phyloP scores from a whole-genome alignment of 2,329 filamentous ascomycete genomes.

The Gliomastix tumulicola region DNA sequence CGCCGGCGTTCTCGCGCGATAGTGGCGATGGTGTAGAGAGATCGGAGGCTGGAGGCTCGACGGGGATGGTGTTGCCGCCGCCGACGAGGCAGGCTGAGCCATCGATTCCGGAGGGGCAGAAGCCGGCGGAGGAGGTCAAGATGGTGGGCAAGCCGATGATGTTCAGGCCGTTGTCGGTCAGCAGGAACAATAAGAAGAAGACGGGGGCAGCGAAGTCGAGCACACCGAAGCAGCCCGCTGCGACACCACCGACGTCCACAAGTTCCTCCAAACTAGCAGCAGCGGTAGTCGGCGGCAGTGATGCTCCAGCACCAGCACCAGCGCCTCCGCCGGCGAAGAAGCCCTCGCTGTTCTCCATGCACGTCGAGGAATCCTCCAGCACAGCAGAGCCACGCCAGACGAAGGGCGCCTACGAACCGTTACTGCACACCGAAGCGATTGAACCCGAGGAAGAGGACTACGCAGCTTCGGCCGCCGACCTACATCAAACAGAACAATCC shows the following conservation, averaged over 20 bases:
- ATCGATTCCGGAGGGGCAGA: constrained; percentile 48
- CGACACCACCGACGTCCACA: constrained; percentile 8
- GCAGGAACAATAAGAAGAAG: constrained; percentile 66
- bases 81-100: constrained; percentile 33
- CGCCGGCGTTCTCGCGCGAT: constrained; percentile 72
- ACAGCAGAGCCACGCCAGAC: constrained; percentile 12
- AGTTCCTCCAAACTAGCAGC: neutral
- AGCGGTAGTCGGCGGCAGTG: too few relatives aligned
- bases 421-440: constrained; percentile 31
- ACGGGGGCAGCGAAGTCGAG: too few relatives aligned
- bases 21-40: constrained; percentile 14
- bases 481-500: neutral
- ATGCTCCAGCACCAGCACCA: constrained; percentile 12
- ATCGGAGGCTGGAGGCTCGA: constrained; percentile 7
- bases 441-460: constrained; percentile 13
- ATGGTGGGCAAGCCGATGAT: constrained; percentile 72
- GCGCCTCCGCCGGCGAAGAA: constrained; percentile 47
- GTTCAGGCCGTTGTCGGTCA: constrained; percentile 85
- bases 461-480: constrained; percentile 8
- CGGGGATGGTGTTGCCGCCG: constrained; percentile 26
- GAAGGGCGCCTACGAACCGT: constrained; percentile 39
- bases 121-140: constrained; percentile 57
- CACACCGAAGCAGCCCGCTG: constrained; percentile 40
- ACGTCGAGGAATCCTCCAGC: constrained; percentile 27
- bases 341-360: constrained; percentile 64